Evolutionary conservation across 768 basidiomycete species (phyloP).

Genomic region (Mycena rebaudengoi): DNA sequence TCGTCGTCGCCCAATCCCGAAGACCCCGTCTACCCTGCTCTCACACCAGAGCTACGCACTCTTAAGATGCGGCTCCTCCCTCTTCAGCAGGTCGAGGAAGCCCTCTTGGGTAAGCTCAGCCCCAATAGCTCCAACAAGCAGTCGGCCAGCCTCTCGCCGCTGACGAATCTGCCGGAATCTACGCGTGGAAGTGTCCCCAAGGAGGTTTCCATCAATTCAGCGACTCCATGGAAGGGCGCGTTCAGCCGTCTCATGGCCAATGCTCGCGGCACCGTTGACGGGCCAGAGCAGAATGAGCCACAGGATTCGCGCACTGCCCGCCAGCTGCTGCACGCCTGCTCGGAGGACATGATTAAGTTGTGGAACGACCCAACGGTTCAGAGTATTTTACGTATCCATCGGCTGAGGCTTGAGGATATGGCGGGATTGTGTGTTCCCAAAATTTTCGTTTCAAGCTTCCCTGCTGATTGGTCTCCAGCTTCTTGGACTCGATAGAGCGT

Average conservation of each 20-base stretch:
- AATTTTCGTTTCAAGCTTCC: not conserved
- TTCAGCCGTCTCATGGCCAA: slow-evolving; percentile 43
- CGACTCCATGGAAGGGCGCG: slow-evolving; percentile 43
- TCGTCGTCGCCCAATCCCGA: slow-evolving; percentile 16
- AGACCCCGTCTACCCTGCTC: slow-evolving; percentile 39
- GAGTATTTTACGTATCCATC: slow-evolving; percentile 48
- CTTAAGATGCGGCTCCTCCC: slow-evolving; percentile 61
- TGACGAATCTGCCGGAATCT: slow-evolving; percentile 19
- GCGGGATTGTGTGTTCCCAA: slow-evolving; percentile 43
- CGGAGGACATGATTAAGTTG: slow-evolving; percentile 58
- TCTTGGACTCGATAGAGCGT: slow-evolving; percentile 56
- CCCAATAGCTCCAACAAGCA: slow-evolving; percentile 39
- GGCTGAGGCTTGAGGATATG: slow-evolving; percentile 58
- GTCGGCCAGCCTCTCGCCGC: slow-evolving; percentile 3
- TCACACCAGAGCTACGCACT: slow-evolving; percentile 49
- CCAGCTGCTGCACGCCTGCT: slow-evolving; percentile 55
- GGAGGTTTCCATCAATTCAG: slow-evolving; percentile 47
- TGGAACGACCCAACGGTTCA: slow-evolving; percentile 58
- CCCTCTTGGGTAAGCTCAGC: slow-evolving; percentile 55
- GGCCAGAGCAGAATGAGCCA: slow-evolving; percentile 37
- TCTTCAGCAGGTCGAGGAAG: slow-evolving; percentile 59
- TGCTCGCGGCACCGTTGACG: slow-evolving; percentile 37
- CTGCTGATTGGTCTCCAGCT: slow-evolving; percentile 42
- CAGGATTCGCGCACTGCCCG: slow-evolving; percentile 52
- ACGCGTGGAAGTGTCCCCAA: slow-evolving; percentile 14